These are phyloP conservation scores for Talaromyces piceae DNA, from an alignment of 2,329 filamentous ascomycete species.

Conservation along the genomic window DNA sequence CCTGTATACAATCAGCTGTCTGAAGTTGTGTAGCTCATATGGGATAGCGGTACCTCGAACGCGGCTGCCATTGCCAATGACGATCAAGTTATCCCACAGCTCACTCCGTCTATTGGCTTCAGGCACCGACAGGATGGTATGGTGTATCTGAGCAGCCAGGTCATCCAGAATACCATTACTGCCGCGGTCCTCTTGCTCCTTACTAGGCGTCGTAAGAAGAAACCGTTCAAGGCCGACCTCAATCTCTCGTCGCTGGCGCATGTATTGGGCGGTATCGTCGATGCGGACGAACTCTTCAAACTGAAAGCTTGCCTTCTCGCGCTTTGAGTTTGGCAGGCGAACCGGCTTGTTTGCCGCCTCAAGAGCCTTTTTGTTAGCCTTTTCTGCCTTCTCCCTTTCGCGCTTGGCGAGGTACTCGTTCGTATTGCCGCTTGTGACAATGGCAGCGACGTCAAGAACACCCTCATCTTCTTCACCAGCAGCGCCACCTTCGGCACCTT, in stretches of 20 bases:
- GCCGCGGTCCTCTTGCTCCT: constrained; percentile 24
- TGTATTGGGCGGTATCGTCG: constrained; percentile 46
- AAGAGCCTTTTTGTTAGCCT: constrained; percentile 42
- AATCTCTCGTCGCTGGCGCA: constrained; percentile 46
- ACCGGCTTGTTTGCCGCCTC: constrained; percentile 42
- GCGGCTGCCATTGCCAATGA: constrained; percentile 79
- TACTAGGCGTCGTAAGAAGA: constrained; percentile 44
- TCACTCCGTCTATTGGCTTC: constrained; percentile 77
- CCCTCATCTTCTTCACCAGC: constrained; percentile 51
- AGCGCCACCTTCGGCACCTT: constrained; percentile 28
- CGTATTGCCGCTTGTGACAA: constrained; percentile 55
- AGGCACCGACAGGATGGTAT: constrained; percentile 71
- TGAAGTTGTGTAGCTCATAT: background rate
- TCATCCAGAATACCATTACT: constrained; percentile 66
- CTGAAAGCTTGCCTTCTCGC: constrained; percentile 52
- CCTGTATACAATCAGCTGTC: constrained; percentile 43
- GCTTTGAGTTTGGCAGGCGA: constrained; percentile 52
- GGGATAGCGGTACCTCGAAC: constrained; percentile 43
- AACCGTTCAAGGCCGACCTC: constrained; percentile 58
- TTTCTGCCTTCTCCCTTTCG: constrained; percentile 56
- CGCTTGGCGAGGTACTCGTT: constrained; percentile 55
- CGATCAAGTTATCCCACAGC: constrained; percentile 86
- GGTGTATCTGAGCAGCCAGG: constrained; percentile 77
- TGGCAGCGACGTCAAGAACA: constrained; percentile 57
- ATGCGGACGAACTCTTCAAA: constrained; percentile 53